phyloP scores from a whole-genome alignment of 306 rosid genomes.

The Sphenostylis stenocarpa region DNA sequence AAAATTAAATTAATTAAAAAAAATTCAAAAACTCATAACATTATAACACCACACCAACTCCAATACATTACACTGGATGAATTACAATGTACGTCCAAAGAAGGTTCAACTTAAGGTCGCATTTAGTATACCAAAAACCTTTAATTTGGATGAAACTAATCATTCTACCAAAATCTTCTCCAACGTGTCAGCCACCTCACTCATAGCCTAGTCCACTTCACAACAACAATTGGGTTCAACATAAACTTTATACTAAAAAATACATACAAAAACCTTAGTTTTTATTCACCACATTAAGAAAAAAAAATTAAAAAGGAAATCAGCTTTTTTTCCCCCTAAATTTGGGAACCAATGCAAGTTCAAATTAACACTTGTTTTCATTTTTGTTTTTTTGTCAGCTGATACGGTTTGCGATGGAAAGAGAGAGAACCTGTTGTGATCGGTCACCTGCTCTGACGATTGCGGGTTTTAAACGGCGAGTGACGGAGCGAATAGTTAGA shows the following conservation, averaged over 20 bases:
- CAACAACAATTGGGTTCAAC: neutral
- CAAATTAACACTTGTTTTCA: neutral
- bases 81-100: neutral
- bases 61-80: neutral
- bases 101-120: neutral
- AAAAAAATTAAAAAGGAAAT: neutral
- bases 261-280: neutral
- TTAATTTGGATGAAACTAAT: neutral
- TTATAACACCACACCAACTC: neutral
- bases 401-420: neutral
- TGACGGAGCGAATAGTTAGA: conserved; percentile 26
- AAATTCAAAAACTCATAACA: neutral
- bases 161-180: neutral
- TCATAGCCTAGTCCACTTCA: neutral
- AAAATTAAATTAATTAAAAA: neutral
- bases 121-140: neutral
- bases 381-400: neutral
- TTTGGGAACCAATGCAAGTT: neutral
- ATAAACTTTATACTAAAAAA: neutral
- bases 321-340: neutral
- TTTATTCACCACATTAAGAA: neutral
- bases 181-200: neutral
- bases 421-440: conserved; percentile 57
- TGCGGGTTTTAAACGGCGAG: conserved; percentile 18
- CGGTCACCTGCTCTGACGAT: conserved; percentile 51